Base-by-base conservation (phyloP, 306 rosid species). In the Gastrolobium bilobum region DNA sequence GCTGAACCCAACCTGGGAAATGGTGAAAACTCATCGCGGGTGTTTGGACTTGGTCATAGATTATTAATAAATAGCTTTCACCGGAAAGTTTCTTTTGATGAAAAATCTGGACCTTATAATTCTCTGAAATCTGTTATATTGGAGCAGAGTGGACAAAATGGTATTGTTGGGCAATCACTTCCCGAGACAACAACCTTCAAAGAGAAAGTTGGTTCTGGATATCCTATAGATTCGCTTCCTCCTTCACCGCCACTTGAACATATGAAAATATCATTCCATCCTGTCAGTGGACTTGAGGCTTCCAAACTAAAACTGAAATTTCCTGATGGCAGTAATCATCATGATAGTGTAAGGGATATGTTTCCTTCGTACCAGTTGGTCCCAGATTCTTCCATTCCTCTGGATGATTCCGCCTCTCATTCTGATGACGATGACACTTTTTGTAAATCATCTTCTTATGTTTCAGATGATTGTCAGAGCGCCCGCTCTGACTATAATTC, bases 221-320 rank as follows among this genome's bases (percentile, higher is more conserved):
- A 86, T 85, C 85, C 91, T 33, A 66, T 82, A 52, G 84, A 76
- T 59, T 86, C 89, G 63, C 86, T 88, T 78, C 89, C 96, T 79
- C 84, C 94, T 82, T 95, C 99, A n/a, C 99, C 99, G 5, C 96
- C 96, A 43, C 97, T 95, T 66, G 96, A 89, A 71, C 97, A 91
- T 68, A 95, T 95, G 98, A 93, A 91, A 78, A 95, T 95, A 76
- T 95, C 98, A 61, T 95, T 95, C 89, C 96, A 86, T 52, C 96
- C 99, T 6, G 39, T 90, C 38, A 83, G 68, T 76, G 84, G 90
- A 68, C 69, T 74, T 31, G 98, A 95, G 83, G 82, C 87, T 65
- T 85, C 96, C 81, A 91, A 87, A 84, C 80, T 95, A 73, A 86
- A 87, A 81, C 85, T 93, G 70, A 89, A 88, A 68, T 86, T 95